Conservation (phyloP, 495 filamentous ascomycete species). For the Penicillium atrosanguineum region DNA sequence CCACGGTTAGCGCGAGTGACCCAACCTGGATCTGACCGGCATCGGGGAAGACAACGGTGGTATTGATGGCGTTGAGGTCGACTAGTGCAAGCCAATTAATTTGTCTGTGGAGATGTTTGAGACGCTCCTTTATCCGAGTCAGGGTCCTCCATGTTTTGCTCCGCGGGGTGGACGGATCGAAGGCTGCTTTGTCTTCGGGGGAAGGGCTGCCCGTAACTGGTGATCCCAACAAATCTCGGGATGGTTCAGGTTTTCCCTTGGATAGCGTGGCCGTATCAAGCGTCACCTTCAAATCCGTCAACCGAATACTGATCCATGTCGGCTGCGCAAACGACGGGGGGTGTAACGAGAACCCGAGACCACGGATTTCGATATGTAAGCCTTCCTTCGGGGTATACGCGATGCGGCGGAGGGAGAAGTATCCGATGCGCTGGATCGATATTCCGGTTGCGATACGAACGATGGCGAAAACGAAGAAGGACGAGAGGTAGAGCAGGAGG, state of each 20-base stretch:
- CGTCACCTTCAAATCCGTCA: constrained; percentile 81
- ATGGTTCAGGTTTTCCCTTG: constrained; percentile 38
- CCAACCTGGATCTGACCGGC: constrained; percentile 84
- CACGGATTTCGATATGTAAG: constrained; percentile 82
- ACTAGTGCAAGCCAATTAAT: constrained; percentile 88
- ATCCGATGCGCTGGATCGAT: constrained; percentile 93
- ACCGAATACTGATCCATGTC: constrained; percentile 89
- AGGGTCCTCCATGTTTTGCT: constrained; percentile 78
- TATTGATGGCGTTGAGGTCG: constrained; percentile 82
- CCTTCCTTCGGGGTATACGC: constrained; percentile 85
- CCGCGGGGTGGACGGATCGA: constrained; percentile 32
- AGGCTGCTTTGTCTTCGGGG: constrained; percentile 20
- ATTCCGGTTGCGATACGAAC: constrained; percentile 89
- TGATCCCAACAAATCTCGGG: constrained; percentile 19
- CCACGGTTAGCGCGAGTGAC: constrained; percentile 78
- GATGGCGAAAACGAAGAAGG: constrained; percentile 91
- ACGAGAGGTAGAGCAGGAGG: constrained; percentile 82
- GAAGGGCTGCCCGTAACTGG: constrained; percentile 23
- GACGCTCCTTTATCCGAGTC: constrained; percentile 72
- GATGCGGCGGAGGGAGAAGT: constrained; percentile 84
- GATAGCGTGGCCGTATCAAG: constrained; percentile 66
- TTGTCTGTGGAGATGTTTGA: constrained; percentile 81
- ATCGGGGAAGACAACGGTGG: constrained; percentile 67
- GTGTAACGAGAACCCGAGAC: constrained; percentile 82
- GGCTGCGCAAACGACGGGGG: constrained; percentile 94